These are phyloP conservation scores for Apiotrichum veenhuisii DNA, from an alignment of 1,284 basidiomycete species.

Conservation along the genomic window DNA sequence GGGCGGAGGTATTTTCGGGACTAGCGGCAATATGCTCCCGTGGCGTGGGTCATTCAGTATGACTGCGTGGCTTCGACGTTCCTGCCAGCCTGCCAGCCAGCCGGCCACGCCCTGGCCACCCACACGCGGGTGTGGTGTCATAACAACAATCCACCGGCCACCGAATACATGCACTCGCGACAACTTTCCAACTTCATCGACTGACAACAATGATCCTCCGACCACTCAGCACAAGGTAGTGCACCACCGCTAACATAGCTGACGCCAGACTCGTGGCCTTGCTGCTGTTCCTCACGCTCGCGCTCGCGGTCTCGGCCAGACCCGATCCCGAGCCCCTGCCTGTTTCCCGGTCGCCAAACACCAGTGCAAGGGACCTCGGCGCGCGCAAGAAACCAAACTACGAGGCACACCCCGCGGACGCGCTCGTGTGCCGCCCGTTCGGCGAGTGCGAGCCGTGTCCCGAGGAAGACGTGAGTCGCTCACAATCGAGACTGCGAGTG, in stretches of 20 bases:
- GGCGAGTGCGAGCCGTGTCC: constrained; percentile 81
- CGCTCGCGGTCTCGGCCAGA: constrained; percentile 5
- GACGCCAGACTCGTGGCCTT: constrained; percentile 9
- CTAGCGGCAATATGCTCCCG: constrained; percentile 8
- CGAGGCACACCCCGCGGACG: constrained; percentile 32
- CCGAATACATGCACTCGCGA: not conserved
- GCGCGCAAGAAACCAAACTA: constrained; percentile 23
- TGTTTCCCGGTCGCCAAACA: not conserved
- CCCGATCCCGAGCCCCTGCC: not conserved
- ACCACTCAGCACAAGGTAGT: constrained; percentile 8
- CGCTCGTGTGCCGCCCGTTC: constrained; percentile 64
- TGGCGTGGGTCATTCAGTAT: not conserved
- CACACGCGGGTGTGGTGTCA: too few relatives aligned
- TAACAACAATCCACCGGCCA: not conserved
- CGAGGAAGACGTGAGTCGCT: constrained; percentile 66
- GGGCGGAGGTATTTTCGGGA: not conserved
- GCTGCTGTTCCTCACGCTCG: constrained; percentile 25
- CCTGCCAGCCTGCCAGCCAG: too few relatives aligned
- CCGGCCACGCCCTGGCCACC: too few relatives aligned
- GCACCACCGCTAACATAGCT: not conserved
- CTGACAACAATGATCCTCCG: constrained; percentile 5
- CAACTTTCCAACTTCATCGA: not conserved
- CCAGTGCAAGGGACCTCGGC: not conserved
- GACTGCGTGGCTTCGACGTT: not conserved
- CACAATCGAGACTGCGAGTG: not conserved